phyloP scores from a whole-genome alignment of 441 rosid species.

The Oxalis stricta region DNA sequence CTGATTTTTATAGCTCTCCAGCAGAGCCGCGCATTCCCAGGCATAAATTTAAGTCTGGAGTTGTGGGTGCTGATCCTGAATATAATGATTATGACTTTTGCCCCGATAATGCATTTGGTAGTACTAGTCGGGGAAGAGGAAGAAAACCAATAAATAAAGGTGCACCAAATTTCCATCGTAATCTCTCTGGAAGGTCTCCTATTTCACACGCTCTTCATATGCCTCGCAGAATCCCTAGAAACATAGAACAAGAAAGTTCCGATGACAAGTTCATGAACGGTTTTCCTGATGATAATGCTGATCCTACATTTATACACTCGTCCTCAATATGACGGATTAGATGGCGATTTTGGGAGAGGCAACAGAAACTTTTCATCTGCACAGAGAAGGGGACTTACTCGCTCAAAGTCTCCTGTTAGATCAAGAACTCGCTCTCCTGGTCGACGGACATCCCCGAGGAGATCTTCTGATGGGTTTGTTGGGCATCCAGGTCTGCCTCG shows the following conservation, averaged over 20 bases:
- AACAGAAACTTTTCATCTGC: slow-evolving; percentile 35
- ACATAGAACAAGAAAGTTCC: slow-evolving; percentile 41
- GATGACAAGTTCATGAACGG: slow-evolving; percentile 47
- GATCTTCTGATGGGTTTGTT: slow-evolving; percentile 57
- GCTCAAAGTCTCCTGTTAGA: slow-evolving; percentile 67
- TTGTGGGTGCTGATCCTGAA: slow-evolving; percentile 27
- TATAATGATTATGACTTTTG: slow-evolving; percentile 36
- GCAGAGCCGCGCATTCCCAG: slow-evolving; percentile 22
- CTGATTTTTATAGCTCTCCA: slow-evolving; percentile 23
- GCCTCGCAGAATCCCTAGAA: slow-evolving; percentile 43
- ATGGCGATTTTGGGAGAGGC: slow-evolving; percentile 41
- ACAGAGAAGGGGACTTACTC: slow-evolving; percentile 40
- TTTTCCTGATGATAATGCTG: slow-evolving; percentile 29
- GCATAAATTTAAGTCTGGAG: slow-evolving; percentile 27
- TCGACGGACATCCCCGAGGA: slow-evolving; percentile 57
- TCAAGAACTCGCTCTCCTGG: slow-evolving; percentile 53
- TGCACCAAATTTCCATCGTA: slow-evolving; percentile 21
- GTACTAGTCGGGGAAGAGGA: slow-evolving; percentile 47
- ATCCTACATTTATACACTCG: slow-evolving; percentile 31
- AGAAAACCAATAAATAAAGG: slow-evolving; percentile 41
- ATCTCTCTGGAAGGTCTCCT: slow-evolving; percentile 37
- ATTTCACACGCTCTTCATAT: slow-evolving; percentile 26
- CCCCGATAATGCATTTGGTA: slow-evolving; percentile 34
- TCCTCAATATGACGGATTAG: slow-evolving; percentile 47
- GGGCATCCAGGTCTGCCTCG: slow-evolving; percentile 46